Base-by-base conservation (phyloP, 495 filamentous ascomycete genomes). In the Penicillium alfredii region DNA sequence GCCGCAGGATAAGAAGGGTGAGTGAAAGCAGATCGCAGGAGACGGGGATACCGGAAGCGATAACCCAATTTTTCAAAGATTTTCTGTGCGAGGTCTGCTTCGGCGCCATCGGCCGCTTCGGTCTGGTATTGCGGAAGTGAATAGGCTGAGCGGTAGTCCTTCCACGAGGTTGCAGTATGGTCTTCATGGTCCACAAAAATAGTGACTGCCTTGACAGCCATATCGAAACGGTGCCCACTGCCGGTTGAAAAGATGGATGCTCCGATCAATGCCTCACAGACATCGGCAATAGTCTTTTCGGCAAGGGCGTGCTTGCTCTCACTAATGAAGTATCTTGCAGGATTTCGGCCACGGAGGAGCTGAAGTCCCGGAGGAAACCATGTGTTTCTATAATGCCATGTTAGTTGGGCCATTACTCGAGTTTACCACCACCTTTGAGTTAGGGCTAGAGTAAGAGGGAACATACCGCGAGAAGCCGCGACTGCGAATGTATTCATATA, bases 281-380 rank as follows among this genome's bases (percentile, higher is more conserved):
- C 89, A 64, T 98, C 92, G n/a, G 92, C 92, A 55, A 95, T 83
- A 3, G 86, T 80, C 61, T 98, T 98, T 52, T 94, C 84, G 3
- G 77, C 84, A 4, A 98, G 74, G 0, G 63, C 52, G 49, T 96
- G 90, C 13, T 64, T 72, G 14, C 59, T 54, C 38, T 75, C 64
- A 5, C 65, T 70, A 14, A 60, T 58, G 14, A 71, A 67, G 36
- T 67, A 74, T 11, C 72, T 80, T 4, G 68, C 69, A 13, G 63
- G 58, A 10, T 78, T 73, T 37, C 80, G 82, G 4, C 82, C 82
- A 35, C 71, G 55, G 1, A 81, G 60, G 13, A 83, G 64, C 24
- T 64, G 73, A 35, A 93, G 66, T 2, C 85, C 84, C 40, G 84
- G 73, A 0, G 88, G 88, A 50, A 94, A 94, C 88, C 88, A 95